phyloP scores from a whole-genome alignment of 2,329 filamentous ascomycete species.

The Daldinia sp. region DNA sequence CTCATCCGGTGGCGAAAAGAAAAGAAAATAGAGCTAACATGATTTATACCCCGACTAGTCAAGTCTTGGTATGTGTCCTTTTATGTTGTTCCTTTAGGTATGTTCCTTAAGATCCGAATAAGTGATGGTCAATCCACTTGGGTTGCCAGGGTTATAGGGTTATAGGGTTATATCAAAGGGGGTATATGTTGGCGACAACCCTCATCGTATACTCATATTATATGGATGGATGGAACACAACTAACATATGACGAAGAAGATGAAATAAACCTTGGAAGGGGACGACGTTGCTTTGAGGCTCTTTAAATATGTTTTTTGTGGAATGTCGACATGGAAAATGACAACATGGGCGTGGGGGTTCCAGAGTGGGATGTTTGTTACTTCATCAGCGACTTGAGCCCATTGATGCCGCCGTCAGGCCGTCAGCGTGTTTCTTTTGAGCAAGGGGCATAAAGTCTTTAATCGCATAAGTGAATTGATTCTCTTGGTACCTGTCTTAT shows the following conservation, averaged over 20 bases:
- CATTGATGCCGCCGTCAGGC: slow-evolving; percentile 34
- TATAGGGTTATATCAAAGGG: slow-evolving; percentile 3
- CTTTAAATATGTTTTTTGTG: slow-evolving; percentile 51
- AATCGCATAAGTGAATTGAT: slow-evolving; percentile 2
- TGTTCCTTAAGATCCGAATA: slow-evolving; percentile 14
- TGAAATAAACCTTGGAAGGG: slow-evolving; percentile 40
- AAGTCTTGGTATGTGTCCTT: slow-evolving; percentile 4
- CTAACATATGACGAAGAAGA: slow-evolving; percentile 33
- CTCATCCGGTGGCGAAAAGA: slow-evolving; percentile 33
- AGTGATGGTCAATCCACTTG: slow-evolving; percentile 28
- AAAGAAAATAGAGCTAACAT: slow-evolving; percentile 10
- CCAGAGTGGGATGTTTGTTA: slow-evolving; percentile 48
- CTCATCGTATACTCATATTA: not conserved
- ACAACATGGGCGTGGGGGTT: slow-evolving; percentile 52
- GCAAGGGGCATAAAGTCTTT: slow-evolving; percentile 8
- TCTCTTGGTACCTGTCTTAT: slow-evolving; percentile 1
- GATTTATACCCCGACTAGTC: not conserved
- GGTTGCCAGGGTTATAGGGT: slow-evolving; percentile 12
- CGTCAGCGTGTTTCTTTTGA: slow-evolving; percentile 19
- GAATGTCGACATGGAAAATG: slow-evolving; percentile 51
- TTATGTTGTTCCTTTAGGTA: not conserved
- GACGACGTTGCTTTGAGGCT: slow-evolving; percentile 52
- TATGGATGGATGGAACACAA: slow-evolving; percentile 2
- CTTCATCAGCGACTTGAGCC: slow-evolving; percentile 11
- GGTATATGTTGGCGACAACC: not conserved